phyloP scores from a whole-genome alignment of 1,284 basidiomycete genomes.

The Pseudozyma pruni region DNA sequence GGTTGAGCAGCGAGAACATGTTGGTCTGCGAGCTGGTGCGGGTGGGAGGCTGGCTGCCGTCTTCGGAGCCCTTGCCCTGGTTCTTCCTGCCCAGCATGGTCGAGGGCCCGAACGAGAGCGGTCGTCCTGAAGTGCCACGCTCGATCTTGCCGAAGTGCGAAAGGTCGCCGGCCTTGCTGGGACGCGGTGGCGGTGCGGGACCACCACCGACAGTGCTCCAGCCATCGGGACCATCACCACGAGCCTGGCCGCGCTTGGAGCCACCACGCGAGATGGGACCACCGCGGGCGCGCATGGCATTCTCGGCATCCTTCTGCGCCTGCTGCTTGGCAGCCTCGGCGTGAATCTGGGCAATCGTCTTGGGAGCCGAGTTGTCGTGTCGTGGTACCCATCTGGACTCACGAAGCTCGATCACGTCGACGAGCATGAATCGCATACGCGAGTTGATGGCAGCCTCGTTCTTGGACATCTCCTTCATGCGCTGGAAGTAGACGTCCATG shows the following conservation, averaged over 20 bases:
- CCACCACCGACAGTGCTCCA: slow-evolving; percentile 81
- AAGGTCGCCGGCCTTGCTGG: slow-evolving; percentile 84
- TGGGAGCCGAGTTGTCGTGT: slow-evolving; percentile 80
- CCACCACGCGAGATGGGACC: slow-evolving; percentile 80
- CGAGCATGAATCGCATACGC: slow-evolving; percentile 93
- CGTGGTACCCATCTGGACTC: slow-evolving; percentile 82
- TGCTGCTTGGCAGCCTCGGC: slow-evolving; percentile 74
- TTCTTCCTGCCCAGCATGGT: slow-evolving; percentile 78
- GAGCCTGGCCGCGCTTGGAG: slow-evolving; percentile 81
- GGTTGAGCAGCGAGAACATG: slow-evolving; percentile 75
- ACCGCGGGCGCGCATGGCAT: slow-evolving; percentile 73
- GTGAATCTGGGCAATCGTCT: slow-evolving; percentile 89
- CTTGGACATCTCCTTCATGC: slow-evolving; percentile 81
- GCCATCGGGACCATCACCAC: slow-evolving; percentile 74
- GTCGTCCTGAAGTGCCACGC: slow-evolving; percentile 68
- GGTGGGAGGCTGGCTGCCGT: slow-evolving; percentile 75
- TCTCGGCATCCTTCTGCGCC: slow-evolving; percentile 53
- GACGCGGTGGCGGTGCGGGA: slow-evolving; percentile 70
- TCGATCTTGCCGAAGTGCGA: slow-evolving; percentile 82
- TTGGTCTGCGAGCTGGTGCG: slow-evolving; percentile 82
- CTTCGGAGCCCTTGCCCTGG: slow-evolving; percentile 70
- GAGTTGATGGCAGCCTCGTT: slow-evolving; percentile 81
- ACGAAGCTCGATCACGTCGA: slow-evolving; percentile 91
- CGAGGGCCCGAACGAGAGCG: slow-evolving; percentile 76
- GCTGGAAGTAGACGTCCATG: slow-evolving; percentile 91